Percentiles rank a stretch among this genome's conserved stretches.
phyloP scores from a whole-genome alignment of 2,329 filamentous ascomycete genomes.

The Cercospora beticola region DNA sequence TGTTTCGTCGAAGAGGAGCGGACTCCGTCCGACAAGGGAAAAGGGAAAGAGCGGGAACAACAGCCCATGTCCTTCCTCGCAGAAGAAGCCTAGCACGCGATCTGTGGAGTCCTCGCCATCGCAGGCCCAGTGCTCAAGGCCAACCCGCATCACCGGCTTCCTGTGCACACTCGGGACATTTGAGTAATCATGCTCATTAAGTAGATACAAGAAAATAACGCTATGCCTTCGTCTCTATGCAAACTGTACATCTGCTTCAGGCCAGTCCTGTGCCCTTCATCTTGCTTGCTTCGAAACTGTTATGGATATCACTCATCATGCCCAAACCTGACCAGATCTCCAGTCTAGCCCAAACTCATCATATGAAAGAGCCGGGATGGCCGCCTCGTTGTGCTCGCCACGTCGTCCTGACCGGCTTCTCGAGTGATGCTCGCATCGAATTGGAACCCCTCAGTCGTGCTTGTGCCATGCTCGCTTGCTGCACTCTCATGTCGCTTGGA shows the following conservation, averaged over 20 bases:
- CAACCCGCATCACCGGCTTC: background rate
- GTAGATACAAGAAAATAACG: slow-evolving; percentile 7
- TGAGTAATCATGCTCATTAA: slow-evolving; percentile 5
- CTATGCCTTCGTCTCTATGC: slow-evolving; percentile 13
- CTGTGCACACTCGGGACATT: background rate
- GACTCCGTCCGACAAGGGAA: background rate
- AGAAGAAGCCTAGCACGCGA: background rate
- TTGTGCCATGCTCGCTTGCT: background rate
- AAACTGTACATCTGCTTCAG: slow-evolving; percentile 9
- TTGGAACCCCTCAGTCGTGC: background rate
- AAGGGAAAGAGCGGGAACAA: background rate
- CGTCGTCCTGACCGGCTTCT: background rate
- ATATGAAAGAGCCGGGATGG: background rate
- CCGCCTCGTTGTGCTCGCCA: background rate
- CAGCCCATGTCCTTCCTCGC: background rate
- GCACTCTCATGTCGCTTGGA: background rate
- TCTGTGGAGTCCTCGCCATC: background rate
- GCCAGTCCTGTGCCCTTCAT: slow-evolving; percentile 5
- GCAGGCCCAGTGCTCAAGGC: background rate
- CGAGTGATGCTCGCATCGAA: background rate
- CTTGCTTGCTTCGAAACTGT: slow-evolving; percentile 9
- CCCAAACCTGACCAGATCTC: background rate
- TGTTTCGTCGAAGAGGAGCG: background rate
- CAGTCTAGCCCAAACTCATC: background rate
- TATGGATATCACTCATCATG: slow-evolving; percentile 11